Conservation (phyloP, 768 basidiomycete genomes). For the Hypsizygus marmoreus region DNA sequence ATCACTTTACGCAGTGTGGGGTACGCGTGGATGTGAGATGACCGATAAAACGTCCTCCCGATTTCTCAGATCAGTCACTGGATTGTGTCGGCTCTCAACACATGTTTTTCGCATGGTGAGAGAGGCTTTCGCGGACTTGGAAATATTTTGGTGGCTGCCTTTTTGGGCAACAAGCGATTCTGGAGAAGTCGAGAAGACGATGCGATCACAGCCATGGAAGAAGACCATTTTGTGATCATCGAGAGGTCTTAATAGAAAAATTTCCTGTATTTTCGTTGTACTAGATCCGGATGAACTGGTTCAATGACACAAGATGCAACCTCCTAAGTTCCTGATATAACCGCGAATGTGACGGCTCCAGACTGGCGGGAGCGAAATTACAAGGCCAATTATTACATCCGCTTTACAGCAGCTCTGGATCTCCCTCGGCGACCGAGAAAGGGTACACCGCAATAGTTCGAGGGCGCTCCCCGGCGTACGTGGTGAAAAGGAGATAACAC, state of each 20-base stretch:
- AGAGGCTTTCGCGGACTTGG: constrained; percentile 16
- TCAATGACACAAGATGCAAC: no score
- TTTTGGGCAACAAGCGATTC: constrained; percentile 5
- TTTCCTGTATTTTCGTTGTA: no score
- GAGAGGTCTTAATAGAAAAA: neutral
- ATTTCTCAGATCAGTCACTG: neutral
- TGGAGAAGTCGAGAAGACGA: constrained; percentile 1
- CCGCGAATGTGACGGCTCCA: no score
- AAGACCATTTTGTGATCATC: neutral
- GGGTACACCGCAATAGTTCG: no score
- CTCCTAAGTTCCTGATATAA: no score
- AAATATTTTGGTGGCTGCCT: constrained; percentile 14
- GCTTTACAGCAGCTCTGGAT: no score
- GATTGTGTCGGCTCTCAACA: neutral
- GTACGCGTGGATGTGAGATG: neutral
- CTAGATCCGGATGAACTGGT: no score
- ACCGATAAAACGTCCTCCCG: constrained; percentile 13
- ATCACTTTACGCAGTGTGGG: neutral
- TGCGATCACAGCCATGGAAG: constrained; percentile 3
- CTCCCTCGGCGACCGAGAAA: no score
- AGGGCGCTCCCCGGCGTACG: no score
- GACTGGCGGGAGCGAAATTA: no score
- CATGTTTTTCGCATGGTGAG: neutral
- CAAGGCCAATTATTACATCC: no score
- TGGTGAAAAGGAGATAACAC: no score